Base-by-base conservation (phyloP, 2,329 filamentous ascomycete genomes). In the Thielaviopsis populi region DNA sequence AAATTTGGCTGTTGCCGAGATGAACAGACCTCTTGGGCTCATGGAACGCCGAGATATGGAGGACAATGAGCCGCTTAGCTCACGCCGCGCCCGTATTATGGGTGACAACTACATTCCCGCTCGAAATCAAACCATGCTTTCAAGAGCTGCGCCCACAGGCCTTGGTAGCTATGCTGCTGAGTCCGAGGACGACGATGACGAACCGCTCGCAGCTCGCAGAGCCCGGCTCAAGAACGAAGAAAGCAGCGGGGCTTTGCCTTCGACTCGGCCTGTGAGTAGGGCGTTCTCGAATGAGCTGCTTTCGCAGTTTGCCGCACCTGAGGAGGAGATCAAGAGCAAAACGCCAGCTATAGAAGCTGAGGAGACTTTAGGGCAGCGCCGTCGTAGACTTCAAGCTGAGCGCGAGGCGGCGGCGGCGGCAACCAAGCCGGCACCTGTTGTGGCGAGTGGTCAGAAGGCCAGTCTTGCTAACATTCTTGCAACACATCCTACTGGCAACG, bases 41-140 rank as follows among this genome's bases (percentile, higher is more conserved):
- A 85, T 94, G 78, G 88, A 95, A 71, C 84, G 83, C 69, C 84
- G 89, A 58, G 87, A 95, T 66, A 76, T 94, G 68, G 94, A 99
- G 72, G 94, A 99, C 70, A 94, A 91, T 63, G 94, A 97, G 72
- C 91, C 94, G 0, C 77, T 96, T 22, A 91, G 87, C 69, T 80
- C 80, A 46, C 85, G 91, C 2, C 84, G 89, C 59, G 87, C 86
- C 48, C 81, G 91, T 64, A 78, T 96, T 6, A 81, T 86, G 53
- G 89, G 88, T 43, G 78, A 81, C 17, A 76, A 78, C 53, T 79
- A 80, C 19, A 74, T 75, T 53, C 74, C 75, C 0, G 72, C 75
- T 6, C 71, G 37, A 37, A 42, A 63, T 15, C 43, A 61, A 2
- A 33, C 46, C 2, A 63, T 61, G 19, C 22, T 71, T 4, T 69